Base-by-base conservation (phyloP, 2,329 filamentous ascomycete species). In the Cylindrodendrum hubeiense region DNA sequence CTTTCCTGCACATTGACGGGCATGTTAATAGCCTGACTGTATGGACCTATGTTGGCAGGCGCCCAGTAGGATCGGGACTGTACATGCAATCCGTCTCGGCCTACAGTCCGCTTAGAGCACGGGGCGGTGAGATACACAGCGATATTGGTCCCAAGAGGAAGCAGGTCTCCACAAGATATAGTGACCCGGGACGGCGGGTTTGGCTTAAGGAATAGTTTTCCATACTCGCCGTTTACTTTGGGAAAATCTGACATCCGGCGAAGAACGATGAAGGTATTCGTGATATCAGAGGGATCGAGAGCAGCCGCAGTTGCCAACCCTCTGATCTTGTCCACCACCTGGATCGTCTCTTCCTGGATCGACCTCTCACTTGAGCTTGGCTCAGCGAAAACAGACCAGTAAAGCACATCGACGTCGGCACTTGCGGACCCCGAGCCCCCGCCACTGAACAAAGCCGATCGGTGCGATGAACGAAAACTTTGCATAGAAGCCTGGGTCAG, bases 21-120 rank as follows among this genome's bases (percentile, higher is more conserved):
- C 12, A 89, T 80, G 2, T 87, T 84, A 53, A 96, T 89, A 4
- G 94, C 94, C 81, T 99, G 96, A 60, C 95, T 98, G 79, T 98
- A 98, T 0, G 96, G 96, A 0, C 96, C 96, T 58, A 99, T 98
- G 75, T 98, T 98, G 21, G 96, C 95, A 0, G 96, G 96, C 0
- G 96, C 96, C 96, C 96, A 99, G 84, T 98, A 98, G 12, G 94
- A 97, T 41, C 93, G 86, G 4, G 93, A 95, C 80, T 98, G 96
- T 6, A 99, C 95, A 78, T 99, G 96, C 1, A 98, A 86, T 0
- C 88, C 89, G 55, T 85, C 84, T 80, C 92, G 79, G 33, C 76
- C 72, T n/a, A 58, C 57, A 5, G 56, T 65, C 9, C 67, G 62
- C 22, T 78, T 66, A 2, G 65, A 65, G 1, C 74, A 67, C 24